Evolutionary conservation across 139 green algal genomes (phyloP).

Genomic region (Chlorella sorokiniana): DNA sequence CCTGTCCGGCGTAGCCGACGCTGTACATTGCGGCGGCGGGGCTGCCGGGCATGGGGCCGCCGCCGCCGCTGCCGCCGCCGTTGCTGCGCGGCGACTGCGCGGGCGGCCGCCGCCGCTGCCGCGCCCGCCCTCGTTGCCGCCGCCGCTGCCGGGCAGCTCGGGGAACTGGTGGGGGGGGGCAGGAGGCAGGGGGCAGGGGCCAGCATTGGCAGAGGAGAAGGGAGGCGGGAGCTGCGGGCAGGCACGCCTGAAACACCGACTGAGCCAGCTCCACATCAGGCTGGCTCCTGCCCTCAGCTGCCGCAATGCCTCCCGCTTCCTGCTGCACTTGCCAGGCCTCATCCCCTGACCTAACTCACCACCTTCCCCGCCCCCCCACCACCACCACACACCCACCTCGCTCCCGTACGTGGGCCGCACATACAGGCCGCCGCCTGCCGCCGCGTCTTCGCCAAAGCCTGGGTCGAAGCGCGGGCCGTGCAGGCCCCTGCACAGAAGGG

Average conservation of each 20-base stretch:
- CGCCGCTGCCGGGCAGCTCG: slow-evolving; percentile 33
- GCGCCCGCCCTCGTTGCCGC: slow-evolving; percentile 10
- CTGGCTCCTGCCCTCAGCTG: no score
- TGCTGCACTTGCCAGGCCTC: no score
- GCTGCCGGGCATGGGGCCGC: neutral
- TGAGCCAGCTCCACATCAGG: no score
- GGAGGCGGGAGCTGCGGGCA: neutral
- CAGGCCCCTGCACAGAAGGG: neutral
- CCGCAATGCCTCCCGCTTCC: no score
- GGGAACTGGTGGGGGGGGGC: slow-evolving; percentile 36
- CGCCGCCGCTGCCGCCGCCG: neutral
- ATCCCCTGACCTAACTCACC: no score
- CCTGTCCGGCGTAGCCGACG: slow-evolving; percentile 7
- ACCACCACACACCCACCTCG: slow-evolving; percentile 24
- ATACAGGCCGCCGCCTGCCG: slow-evolving; percentile 29
- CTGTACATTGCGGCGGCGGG: neutral
- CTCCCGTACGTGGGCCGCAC: slow-evolving; percentile 36
- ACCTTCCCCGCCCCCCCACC: neutral
- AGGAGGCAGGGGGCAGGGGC: no score
- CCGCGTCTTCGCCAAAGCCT: slow-evolving; percentile 37
- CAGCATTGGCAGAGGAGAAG: neutral
- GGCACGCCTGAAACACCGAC: neutral
- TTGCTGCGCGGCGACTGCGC: slow-evolving; percentile 21
- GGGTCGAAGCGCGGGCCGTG: slow-evolving; percentile 40
- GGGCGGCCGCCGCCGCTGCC: neutral